Percentiles rank a stretch among this genome's conserved stretches.
Conservation (phyloP, 305 asterid genomes). For the Fraxinus floribunda region DNA sequence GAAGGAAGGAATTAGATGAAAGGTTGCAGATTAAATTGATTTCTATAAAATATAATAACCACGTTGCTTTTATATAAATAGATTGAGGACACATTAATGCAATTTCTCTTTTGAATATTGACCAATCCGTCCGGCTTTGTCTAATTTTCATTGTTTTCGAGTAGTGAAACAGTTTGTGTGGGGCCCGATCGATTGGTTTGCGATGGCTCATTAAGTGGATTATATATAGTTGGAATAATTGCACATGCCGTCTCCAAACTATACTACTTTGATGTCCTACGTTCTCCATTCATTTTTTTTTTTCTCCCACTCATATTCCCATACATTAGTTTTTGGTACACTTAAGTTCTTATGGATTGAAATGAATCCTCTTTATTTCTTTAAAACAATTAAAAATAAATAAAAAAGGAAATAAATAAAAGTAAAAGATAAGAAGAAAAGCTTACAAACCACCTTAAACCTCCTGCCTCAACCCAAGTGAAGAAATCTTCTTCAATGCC, state of each 20-base stretch:
- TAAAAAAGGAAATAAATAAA: no score
- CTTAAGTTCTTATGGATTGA: no score
- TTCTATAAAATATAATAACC: background rate
- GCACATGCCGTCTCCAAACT: background rate
- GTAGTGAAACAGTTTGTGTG: background rate
- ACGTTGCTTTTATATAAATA: background rate
- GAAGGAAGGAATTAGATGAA: no score
- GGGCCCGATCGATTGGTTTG: slow-evolving; percentile 1
- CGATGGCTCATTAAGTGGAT: background rate
- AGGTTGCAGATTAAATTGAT: background rate
- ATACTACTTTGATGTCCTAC: background rate
- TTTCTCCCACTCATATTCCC: background rate
- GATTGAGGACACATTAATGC: background rate
- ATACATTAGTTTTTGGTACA: background rate
- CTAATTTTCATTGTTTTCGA: background rate
- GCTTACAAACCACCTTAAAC: no score
- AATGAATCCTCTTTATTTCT: no score
- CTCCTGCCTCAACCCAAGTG: no score
- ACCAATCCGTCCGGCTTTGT: background rate
- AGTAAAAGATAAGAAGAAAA: no score
- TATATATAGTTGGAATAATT: background rate
- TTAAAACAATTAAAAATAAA: no score
- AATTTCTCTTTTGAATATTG: background rate
- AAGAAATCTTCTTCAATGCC: no score
- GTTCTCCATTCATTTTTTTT: background rate